Conservation (phyloP, 768 basidiomycete species). For the Rhodotorula diobovata region DNA sequence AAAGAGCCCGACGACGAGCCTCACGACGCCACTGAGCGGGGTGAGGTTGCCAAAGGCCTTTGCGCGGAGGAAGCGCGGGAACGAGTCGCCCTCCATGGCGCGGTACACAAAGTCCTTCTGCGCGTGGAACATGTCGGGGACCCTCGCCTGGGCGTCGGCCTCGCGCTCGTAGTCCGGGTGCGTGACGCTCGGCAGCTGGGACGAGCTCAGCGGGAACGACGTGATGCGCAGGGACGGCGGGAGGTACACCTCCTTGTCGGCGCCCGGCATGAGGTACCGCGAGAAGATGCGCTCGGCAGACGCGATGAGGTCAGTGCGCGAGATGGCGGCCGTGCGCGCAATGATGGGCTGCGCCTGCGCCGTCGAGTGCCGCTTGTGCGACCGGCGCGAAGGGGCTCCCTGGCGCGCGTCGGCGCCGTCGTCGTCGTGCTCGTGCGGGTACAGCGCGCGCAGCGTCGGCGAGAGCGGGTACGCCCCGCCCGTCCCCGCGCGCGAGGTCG, state of each 20-base stretch:
- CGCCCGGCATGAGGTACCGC: constrained; percentile 80
- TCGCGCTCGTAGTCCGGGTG: constrained; percentile 54
- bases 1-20: constrained; percentile 77
- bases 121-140: constrained; percentile 90
- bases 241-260: constrained; percentile 97
- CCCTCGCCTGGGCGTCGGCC: constrained; percentile 70
- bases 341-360: constrained; percentile 73
- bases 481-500: constrained; percentile 2
- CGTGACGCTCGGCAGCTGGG: constrained; percentile 62
- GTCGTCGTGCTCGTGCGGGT: constrained; percentile 35
- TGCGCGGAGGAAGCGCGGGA: constrained; percentile 75
- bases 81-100: constrained; percentile 47
- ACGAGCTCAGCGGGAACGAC: constrained; percentile 75
- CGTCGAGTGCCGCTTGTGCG: constrained; percentile 6
- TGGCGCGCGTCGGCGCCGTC: neutral
- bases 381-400: neutral
- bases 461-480: constrained; percentile 34
- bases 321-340: constrained; percentile 82
- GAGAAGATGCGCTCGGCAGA: constrained; percentile 95
- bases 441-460: constrained; percentile 42
- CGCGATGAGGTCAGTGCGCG: constrained; percentile 78
- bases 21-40: constrained; percentile 77
- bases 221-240: constrained; percentile 88
- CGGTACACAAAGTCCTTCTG: constrained; percentile 67
- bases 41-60: constrained; percentile 99